Conservation (phyloP, 2,329 filamentous ascomycete species). For the Teratosphaeria zuluensis region DNA sequence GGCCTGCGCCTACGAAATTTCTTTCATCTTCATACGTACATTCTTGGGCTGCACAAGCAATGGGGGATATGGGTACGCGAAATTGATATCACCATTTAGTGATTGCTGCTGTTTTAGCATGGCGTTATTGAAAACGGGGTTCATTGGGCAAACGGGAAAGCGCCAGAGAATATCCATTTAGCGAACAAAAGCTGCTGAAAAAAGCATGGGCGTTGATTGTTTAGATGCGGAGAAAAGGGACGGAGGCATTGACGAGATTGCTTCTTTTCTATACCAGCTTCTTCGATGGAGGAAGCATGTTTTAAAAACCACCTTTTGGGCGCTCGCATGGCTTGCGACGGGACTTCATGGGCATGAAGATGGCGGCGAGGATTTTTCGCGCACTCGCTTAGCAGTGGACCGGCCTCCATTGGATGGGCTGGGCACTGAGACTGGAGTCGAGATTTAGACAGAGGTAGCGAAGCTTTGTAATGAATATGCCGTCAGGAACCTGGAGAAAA, state of each 20-base stretch:
- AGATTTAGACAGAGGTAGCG: not conserved
- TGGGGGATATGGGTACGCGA: not conserved
- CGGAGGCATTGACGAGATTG: not conserved
- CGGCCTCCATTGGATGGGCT: not conserved
- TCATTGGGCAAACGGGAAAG: not conserved
- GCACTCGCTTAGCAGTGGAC: not conserved
- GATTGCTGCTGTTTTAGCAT: slow-evolving; percentile 1
- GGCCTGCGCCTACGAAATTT: not conserved
- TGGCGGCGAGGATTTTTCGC: not conserved
- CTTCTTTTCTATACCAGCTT: not conserved
- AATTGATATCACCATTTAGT: not conserved
- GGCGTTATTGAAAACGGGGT: not conserved
- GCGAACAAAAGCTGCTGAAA: not conserved
- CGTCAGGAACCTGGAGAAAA: not conserved
- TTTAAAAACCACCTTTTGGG: not conserved
- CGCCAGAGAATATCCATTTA: not conserved
- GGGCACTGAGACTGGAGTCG: not conserved
- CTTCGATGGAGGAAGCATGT: not conserved
- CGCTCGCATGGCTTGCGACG: not conserved
- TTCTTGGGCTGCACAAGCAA: not conserved
- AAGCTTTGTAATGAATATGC: not conserved
- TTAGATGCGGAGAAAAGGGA: not conserved
- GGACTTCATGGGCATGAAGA: not conserved
- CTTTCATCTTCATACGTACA: not conserved
- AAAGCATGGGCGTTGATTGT: not conserved